A percentile compares a stretch with the other conserved stretches of the same genome.
Conservation (phyloP, 352 stramenopile species). For the Globisporangium emineosum region DNA sequence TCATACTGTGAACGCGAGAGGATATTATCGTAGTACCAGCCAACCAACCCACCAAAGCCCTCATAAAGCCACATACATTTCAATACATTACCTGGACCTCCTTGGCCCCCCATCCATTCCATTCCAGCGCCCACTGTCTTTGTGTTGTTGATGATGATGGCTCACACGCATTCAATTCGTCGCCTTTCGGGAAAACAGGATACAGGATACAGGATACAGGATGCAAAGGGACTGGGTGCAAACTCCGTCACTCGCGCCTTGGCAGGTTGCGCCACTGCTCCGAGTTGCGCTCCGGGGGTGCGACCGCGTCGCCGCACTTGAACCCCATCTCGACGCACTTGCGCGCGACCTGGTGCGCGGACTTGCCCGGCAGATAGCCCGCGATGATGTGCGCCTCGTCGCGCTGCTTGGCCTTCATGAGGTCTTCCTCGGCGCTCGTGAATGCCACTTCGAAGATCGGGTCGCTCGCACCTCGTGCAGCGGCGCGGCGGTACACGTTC, state of each 20-base stretch:
- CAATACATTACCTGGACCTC: not conserved
- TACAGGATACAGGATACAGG: too few species aligned
- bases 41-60: not conserved
- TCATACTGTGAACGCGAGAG: not conserved
- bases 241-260: not conserved
- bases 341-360: slow-evolving; percentile 36
- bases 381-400: slow-evolving; percentile 39
- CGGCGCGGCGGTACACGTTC: slow-evolving; percentile 13
- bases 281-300: slow-evolving; percentile 30
- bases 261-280: slow-evolving; percentile 37
- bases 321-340: slow-evolving; percentile 56
- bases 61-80: not conserved
- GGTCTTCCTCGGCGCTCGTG: slow-evolving; percentile 46
- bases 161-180: not conserved
- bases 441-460: slow-evolving; percentile 35
- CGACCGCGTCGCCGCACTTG: slow-evolving; percentile 35
- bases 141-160: not conserved
- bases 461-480: not conserved
- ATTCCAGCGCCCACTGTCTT: not conserved
- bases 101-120: not conserved
- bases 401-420: slow-evolving; percentile 38
- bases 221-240: not conserved
- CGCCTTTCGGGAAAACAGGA: not conserved
- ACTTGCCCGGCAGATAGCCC: slow-evolving; percentile 30
- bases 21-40: not conserved